Evolutionary conservation across 768 basidiomycete genomes (phyloP).

Genomic region (Lentinula detonsa): DNA sequence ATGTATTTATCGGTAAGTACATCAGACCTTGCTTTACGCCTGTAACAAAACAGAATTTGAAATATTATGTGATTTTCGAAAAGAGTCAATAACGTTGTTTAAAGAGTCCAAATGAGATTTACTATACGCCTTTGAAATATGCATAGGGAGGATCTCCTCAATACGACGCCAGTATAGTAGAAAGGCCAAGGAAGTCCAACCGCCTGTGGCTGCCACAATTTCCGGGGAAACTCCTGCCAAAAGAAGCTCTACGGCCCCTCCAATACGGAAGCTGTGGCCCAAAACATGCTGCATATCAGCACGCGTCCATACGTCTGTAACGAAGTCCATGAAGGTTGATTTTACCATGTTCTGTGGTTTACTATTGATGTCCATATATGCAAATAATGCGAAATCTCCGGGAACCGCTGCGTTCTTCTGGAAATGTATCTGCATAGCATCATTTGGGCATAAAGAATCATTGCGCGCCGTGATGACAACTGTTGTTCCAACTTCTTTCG

Average conservation of each 20-base stretch:
- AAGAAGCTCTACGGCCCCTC: conserved; percentile 21
- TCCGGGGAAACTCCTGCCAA: conserved; percentile 16
- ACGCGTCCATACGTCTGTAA: conserved; percentile 11
- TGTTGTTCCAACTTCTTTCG: conserved; percentile 17
- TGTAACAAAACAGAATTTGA: too few species aligned
- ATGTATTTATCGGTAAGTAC: too few species aligned
- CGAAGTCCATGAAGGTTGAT: conserved; percentile 7
- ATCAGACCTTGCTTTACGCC: too few species aligned
- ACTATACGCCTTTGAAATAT: too few species aligned
- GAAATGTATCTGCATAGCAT: conserved; percentile 20
- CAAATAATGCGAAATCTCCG: conserved; percentile 14
- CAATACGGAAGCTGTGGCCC: conserved; percentile 23
- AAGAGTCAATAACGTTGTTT: too few species aligned
- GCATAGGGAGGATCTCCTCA: too few species aligned
- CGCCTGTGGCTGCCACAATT: conserved; percentile 20
- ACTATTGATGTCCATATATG: background rate
- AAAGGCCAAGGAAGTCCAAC: conserved; percentile 28
- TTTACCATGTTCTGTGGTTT: conserved; percentile 8
- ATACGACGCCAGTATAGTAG: conserved; percentile 25
- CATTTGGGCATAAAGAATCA: conserved; percentile 10
- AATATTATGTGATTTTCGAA: too few species aligned
- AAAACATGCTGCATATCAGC: conserved; percentile 4
- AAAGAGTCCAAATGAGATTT: too few species aligned
- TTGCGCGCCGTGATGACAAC: conserved; percentile 16
- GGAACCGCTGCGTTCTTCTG: conserved; percentile 12